Conservation (phyloP, 306 rosid species). For the Fagus crenata region DNA sequence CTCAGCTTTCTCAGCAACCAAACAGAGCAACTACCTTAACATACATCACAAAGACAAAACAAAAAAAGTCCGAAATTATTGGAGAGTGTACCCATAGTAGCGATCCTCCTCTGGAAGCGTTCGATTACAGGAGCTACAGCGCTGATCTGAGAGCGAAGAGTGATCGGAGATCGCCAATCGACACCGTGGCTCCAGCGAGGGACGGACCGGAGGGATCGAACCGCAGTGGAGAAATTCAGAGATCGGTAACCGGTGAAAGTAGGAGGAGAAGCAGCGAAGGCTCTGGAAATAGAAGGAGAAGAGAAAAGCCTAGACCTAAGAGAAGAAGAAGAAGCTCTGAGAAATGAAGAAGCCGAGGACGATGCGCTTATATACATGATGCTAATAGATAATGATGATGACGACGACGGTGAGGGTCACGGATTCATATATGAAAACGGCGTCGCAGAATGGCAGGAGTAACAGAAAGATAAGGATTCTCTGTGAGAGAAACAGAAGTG, state of each 20-base stretch:
- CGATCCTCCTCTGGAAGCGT: constrained; percentile 50
- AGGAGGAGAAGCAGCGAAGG: constrained; percentile 24
- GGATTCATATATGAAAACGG: constrained; percentile 28
- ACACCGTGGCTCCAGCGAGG: constrained; percentile 66
- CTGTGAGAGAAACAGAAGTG: constrained; percentile 3
- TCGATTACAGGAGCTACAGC: constrained; percentile 55
- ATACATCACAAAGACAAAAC: neutral
- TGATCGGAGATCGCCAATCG: constrained; percentile 49
- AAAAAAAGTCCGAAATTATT: neutral
- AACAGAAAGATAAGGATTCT: constrained; percentile 25
- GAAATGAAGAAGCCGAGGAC: constrained; percentile 45
- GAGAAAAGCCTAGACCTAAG: constrained; percentile 36
- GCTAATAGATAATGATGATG: neutral
- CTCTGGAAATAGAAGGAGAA: constrained; percentile 31
- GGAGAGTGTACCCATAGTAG: constrained; percentile 55
- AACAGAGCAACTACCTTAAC: neutral
- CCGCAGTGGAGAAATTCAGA: constrained; percentile 36
- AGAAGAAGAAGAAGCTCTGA: constrained; percentile 37
- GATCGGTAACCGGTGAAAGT: constrained; percentile 27
- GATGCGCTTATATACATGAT: constrained; percentile 50
- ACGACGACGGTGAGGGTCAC: constrained; percentile 21
- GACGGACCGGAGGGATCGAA: constrained; percentile 30
- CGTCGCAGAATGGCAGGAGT: neutral
- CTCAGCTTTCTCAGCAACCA: neutral
- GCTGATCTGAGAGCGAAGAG: constrained; percentile 61